Evolutionary conservation across 192 early-diverging fungal genomes (phyloP).

Genomic region (Coemansia sp.): DNA sequence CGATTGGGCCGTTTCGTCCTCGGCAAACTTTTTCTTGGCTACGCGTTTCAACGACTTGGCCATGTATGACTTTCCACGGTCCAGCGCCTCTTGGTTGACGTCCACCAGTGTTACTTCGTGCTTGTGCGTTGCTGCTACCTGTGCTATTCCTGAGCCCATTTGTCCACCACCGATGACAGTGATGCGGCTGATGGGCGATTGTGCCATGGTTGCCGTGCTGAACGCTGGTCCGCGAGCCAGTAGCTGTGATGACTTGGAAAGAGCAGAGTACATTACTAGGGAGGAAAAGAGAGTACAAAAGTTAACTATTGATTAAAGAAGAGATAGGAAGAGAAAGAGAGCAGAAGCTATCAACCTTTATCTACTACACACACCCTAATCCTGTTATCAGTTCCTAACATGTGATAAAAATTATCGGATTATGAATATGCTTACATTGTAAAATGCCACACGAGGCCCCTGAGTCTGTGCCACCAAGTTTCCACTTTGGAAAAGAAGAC

Average conservation of each 20-base stretch:
- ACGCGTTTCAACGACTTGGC: conserved; percentile 81
- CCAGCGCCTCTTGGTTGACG: conserved; percentile 68
- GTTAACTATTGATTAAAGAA: not conserved
- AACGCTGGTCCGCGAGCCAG: conserved; percentile 2
- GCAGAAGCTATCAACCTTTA: not conserved
- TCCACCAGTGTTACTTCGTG: conserved; percentile 90
- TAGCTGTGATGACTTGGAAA: not conserved
- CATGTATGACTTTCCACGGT: conserved; percentile 86
- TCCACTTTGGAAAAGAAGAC: not conserved
- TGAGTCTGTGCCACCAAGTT: not conserved
- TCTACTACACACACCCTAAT: not conserved
- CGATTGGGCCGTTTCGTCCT: conserved; percentile 64
- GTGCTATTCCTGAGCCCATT: conserved; percentile 89
- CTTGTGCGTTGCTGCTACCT: conserved; percentile 82
- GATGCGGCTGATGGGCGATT: conserved; percentile 50
- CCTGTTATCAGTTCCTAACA: not conserved
- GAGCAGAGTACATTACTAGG: conserved; percentile 4
- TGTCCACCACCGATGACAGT: conserved; percentile 87
- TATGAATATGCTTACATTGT: not conserved
- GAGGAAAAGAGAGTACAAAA: not conserved
- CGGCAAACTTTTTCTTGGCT: conserved; percentile 87
- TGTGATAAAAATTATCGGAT: not conserved
- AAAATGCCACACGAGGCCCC: not conserved
- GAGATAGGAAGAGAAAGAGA: not conserved
- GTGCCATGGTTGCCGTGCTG: conserved; percentile 13